Evolutionary conservation across 1,284 basidiomycete species (phyloP).

Genomic region (Taiwanofungus camphoratus): DNA sequence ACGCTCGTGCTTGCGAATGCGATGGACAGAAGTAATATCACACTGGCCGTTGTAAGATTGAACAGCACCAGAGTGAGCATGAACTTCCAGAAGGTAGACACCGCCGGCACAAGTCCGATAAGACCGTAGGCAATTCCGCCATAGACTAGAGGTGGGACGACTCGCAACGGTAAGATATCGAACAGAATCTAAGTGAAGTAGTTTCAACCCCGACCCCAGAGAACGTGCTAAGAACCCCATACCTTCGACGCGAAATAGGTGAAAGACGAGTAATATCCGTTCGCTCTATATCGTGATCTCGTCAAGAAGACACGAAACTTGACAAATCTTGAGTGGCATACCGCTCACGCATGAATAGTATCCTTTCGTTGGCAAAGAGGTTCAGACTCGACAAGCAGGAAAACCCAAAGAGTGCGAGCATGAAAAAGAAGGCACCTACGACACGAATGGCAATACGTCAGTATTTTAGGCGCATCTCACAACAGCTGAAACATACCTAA

Average conservation of each 20-base stretch:
- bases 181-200: slow-evolving; percentile 65
- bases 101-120: slow-evolving; percentile 88
- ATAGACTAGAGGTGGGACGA: slow-evolving; percentile 92
- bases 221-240: slow-evolving; percentile 5
- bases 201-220: background rate
- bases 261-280: slow-evolving; percentile 94
- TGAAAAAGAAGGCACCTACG: slow-evolving; percentile 92
- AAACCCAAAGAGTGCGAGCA: slow-evolving; percentile 92
- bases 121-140: slow-evolving; percentile 93
- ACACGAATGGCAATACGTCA: background rate
- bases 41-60: slow-evolving; percentile 90
- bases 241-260: slow-evolving; percentile 95
- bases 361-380: slow-evolving; percentile 89
- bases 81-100: slow-evolving; percentile 95
- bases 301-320: slow-evolving; percentile 3
- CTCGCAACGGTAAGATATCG: slow-evolving; percentile 89
- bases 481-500: slow-evolving; percentile 31
- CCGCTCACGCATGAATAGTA: slow-evolving; percentile 96
- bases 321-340: slow-evolving; percentile 29
- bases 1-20: slow-evolving; percentile 82
- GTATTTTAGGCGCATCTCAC: slow-evolving; percentile 1
- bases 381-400: slow-evolving; percentile 91
- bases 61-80: slow-evolving; percentile 91
- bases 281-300: slow-evolving; percentile 45
- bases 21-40: slow-evolving; percentile 87